phyloP scores from a whole-genome alignment of 805 yeast species.

The Hemisphaericaspora nanyangensis region DNA sequence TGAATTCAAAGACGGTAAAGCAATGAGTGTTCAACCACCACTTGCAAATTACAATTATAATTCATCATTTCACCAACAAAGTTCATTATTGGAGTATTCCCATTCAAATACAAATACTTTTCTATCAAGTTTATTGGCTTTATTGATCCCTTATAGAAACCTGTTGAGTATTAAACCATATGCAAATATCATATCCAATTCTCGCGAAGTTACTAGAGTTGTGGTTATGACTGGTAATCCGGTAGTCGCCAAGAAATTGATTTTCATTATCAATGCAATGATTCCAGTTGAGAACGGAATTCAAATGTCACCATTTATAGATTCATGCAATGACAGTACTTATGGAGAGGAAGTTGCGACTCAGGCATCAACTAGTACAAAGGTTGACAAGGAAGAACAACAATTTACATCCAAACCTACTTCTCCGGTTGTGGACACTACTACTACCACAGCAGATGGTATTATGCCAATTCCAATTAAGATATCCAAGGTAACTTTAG shows the following conservation, averaged over 20 bases:
- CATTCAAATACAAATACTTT: conserved; percentile 27
- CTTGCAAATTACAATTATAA: conserved; percentile 7
- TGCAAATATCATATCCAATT: conserved; percentile 16
- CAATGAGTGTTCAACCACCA: neutral
- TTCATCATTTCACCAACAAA: conserved; percentile 10
- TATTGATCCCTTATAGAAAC: conserved; percentile 39
- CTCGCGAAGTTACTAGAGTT: conserved; percentile 40
- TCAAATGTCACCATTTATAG: neutral
- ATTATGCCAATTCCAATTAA: conserved; percentile 3
- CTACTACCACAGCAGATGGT: conserved; percentile 1
- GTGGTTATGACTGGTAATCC: conserved; percentile 59
- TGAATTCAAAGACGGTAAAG: conserved; percentile 48
- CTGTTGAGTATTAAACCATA: conserved; percentile 34
- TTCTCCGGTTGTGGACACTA: neutral
- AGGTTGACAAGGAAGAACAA: neutral
- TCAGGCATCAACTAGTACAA: neutral
- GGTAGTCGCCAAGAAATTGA: conserved; percentile 54
- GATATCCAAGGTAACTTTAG: neutral
- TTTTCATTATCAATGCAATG: conserved; percentile 50
- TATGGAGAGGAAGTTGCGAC: neutral
- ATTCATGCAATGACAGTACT: neutral
- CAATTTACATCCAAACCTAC: neutral
- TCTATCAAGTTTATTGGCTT: conserved; percentile 44
- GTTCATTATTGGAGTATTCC: conserved; percentile 5
- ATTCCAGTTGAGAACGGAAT: conserved; percentile 25